These are phyloP conservation scores for Ramaria sp. DNA, from an alignment of 768 basidiomycete genomes.

Conservation along the genomic window DNA sequence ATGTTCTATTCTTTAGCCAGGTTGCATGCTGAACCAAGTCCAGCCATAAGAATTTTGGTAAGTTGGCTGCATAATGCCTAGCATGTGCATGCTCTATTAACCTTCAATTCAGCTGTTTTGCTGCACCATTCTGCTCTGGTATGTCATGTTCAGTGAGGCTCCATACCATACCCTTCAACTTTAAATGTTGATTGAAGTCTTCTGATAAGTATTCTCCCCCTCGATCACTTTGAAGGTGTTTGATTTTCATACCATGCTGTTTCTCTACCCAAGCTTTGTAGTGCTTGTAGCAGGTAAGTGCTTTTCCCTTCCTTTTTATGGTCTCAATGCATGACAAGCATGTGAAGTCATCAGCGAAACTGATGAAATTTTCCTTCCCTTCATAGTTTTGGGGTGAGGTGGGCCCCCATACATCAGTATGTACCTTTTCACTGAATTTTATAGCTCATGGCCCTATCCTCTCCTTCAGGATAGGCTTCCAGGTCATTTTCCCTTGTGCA, in stretches of 20 bases:
- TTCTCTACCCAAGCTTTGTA: too few relatives aligned
- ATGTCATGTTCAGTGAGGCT: too few relatives aligned
- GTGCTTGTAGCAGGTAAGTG: constrained; percentile 8
- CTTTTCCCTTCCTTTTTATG: constrained; percentile 5
- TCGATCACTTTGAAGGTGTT: too few relatives aligned
- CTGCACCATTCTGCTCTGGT: constrained; percentile 19
- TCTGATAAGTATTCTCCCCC: constrained; percentile 14
- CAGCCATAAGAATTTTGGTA: constrained; percentile 19
- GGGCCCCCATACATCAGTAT: constrained; percentile 10
- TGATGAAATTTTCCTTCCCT: constrained; percentile 5
- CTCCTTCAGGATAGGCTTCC: neutral
- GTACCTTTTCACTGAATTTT: constrained; percentile 13
- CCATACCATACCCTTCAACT: too few relatives aligned
- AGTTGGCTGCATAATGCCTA: constrained; percentile 12
- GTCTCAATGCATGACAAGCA: neutral
- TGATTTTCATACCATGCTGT: too few relatives aligned
- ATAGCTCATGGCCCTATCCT: constrained; percentile 5
- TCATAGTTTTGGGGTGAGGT: too few relatives aligned
- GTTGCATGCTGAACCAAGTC: constrained; percentile 14
- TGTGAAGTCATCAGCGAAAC: constrained; percentile 7
- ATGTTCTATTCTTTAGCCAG: constrained; percentile 17
- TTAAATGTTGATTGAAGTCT: too few relatives aligned
- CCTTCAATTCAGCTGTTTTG: constrained; percentile 19
- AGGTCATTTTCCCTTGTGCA: neutral
- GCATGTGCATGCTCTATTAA: constrained; percentile 13